phyloP scores from a whole-genome alignment of 495 filamentous ascomycete genomes.

The Terfezia claveryi region DNA sequence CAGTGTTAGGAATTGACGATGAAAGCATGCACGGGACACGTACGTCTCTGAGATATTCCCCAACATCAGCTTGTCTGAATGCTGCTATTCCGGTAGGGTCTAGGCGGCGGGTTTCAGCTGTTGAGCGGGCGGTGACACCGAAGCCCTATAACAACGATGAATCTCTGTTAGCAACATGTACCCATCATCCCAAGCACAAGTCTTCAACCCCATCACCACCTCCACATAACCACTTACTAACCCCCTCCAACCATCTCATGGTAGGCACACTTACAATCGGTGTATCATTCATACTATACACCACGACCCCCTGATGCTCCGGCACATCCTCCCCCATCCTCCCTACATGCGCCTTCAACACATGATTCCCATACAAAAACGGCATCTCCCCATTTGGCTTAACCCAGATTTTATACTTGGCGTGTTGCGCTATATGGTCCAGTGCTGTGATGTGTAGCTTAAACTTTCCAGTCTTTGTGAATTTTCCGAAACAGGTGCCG shows the following conservation, averaged over 20 bases:
- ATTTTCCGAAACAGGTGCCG: conserved; percentile 73
- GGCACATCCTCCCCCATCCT: conserved; percentile 73
- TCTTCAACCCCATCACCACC: neutral
- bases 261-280: conserved; percentile 33
- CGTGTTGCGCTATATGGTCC: conserved; percentile 66
- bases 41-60: conserved; percentile 72
- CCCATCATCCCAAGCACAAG: neutral
- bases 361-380: conserved; percentile 72
- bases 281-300: conserved; percentile 55
- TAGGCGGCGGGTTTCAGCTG: conserved; percentile 52
- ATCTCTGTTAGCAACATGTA: neutral
- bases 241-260: neutral
- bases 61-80: conserved; percentile 73
- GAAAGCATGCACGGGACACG: neutral
- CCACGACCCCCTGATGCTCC: conserved; percentile 52
- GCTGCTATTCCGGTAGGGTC: conserved; percentile 74
- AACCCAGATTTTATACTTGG: conserved; percentile 85
- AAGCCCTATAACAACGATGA: conserved; percentile 33
- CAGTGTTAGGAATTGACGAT: neutral
- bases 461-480: conserved; percentile 87
- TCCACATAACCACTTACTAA: neutral
- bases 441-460: conserved; percentile 64
- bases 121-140: conserved; percentile 62
- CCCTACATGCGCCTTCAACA: conserved; percentile 81
- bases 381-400: conserved; percentile 91